These are phyloP conservation scores for Pythium scleroteichum DNA, from an alignment of 352 stramenopile species.

Conservation along the genomic window DNA sequence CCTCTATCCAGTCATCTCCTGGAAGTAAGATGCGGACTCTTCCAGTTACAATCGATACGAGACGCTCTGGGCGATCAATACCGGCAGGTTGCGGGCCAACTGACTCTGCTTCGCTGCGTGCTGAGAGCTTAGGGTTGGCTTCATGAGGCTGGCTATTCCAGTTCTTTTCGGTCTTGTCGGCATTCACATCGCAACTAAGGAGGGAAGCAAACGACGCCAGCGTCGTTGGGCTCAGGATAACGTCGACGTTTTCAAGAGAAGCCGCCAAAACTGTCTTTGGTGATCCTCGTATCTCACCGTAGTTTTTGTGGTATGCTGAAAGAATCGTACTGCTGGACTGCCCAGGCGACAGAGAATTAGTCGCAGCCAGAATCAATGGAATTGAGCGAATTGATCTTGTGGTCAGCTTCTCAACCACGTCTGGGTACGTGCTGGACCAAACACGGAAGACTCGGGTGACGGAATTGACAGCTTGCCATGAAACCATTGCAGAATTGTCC, in stretches of 20 bases:
- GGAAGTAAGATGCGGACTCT: slow-evolving; percentile 57
- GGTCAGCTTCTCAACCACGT: not conserved
- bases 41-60: slow-evolving; percentile 35
- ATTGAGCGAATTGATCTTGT: not conserved
- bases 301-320: slow-evolving; percentile 20
- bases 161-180: no score
- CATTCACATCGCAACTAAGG: not conserved
- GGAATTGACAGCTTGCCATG: slow-evolving; percentile 27
- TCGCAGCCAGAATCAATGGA: slow-evolving; percentile 13
- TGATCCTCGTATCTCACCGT: slow-evolving; percentile 7
- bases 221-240: slow-evolving; percentile 18
- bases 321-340: slow-evolving; percentile 7
- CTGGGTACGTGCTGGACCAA: slow-evolving; percentile 1
- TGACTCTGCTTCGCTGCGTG: not conserved
- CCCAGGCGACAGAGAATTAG: not conserved
- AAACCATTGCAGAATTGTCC: slow-evolving; percentile 13
- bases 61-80: not conserved
- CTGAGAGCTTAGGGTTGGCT: not conserved
- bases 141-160: no score
- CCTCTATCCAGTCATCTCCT: slow-evolving; percentile 37
- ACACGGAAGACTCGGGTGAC: slow-evolving; percentile 17
- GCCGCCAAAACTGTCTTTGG: slow-evolving; percentile 5
- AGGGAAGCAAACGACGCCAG: slow-evolving; percentile 5
- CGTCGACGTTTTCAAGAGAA: slow-evolving; percentile 23
- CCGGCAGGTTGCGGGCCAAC: not conserved